Base-by-base conservation (phyloP, 2,329 filamentous ascomycete genomes). In the Colletotrichum coccodes region DNA sequence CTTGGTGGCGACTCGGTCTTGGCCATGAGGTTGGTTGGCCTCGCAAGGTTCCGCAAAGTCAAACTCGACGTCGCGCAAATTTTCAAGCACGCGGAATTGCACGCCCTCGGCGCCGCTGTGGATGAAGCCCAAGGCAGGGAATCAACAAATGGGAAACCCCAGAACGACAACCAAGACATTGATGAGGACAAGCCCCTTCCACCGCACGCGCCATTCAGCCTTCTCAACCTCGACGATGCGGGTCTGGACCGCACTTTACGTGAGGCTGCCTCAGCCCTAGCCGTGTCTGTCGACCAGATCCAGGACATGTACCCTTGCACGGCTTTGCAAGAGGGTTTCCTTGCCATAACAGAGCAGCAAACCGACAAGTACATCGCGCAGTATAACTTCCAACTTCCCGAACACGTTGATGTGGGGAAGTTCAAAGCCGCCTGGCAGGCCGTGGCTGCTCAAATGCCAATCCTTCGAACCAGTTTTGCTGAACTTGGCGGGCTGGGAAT, bases 1-100 rank as follows among this genome's bases (percentile, higher is more conserved):
- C 80, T 89, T 0, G 87, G 88, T 1, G 88, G 88, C 21, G 87
- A 90, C 75, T 60, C 54, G 9, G 50, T 40, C 42, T 53, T 26
- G 14, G 63, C 63, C 5, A 66, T 66, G 14, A n/a, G 44, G 9
- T 47, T 66, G 4, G 63, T 66, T 0, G 34, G 38, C 3, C 16
- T 26, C 11, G 40, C 57, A n/a, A n/a, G n/a, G n/a, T n/a, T n/a
- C n/a, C n/a, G n/a, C n/a, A n/a, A n/a, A n/a, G n/a, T n/a, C n/a
- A n/a, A n/a, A n/a, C n/a, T n/a, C n/a, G n/a, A n/a, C n/a, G n/a
- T n/a, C n/a, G n/a, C n/a, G n/a, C n/a, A n/a, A n/a, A n/a, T n/a
- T n/a, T n/a, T n/a, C n/a, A n/a, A n/a, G n/a, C n/a, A n/a, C n/a
- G n/a, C n/a, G n/a, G n/a, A n/a, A n/a, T n/a, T n/a, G n/a, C n/a